Base-by-base conservation (phyloP, 2,329 filamentous ascomycete species). In the Orbilia blumenaviensis region DNA sequence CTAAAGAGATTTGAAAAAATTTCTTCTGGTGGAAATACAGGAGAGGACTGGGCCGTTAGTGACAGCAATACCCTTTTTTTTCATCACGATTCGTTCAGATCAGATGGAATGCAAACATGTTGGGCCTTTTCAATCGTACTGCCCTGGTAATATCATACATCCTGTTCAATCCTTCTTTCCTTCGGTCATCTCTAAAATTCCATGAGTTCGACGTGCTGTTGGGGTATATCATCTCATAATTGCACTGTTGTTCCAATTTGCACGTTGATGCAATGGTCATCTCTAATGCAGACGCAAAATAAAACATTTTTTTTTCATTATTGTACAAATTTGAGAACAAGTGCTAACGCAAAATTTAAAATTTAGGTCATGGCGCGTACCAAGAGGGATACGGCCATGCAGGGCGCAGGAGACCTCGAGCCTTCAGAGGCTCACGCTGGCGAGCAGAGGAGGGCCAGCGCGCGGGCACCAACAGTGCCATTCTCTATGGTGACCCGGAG, bases 71-170 rank as follows among this genome's bases (percentile, higher is more conserved):
- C 18, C 52, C 50, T 38, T 56, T 56, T 52, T n/a, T 32, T 38
- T 36, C n/a, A 38, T 58, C 42, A 42, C 52, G 23, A 46, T 32
- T 54, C 14, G 25, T 61, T 61, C 29, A 56, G 68, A 62, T 50
- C 58, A 69, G 66, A 76, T 76, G 72, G 64, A 76, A 76, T 66
- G 64, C 72, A 62, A 69, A 46, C 29, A 76, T 76, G 72, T 54
- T 76, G 64, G 64, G 58, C 6, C 64, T 76, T 60, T 69, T 69
- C 58, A 63, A 54, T 75, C 63, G 25, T 58, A 64, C 64, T 52
- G 64, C 72, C 34, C 44, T 54, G 72, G 72, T 76, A 76, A 68
- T 64, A 69, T 56, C 18, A 10, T 67, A 64, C 18, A 44, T 27
- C 6, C 18, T 5, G 18, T 23, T 36, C 16, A 14, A 7, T 52